Evolutionary conservation across 2,329 filamentous ascomycete genomes (phyloP).

Genomic region (Colletotrichum liriopes): DNA sequence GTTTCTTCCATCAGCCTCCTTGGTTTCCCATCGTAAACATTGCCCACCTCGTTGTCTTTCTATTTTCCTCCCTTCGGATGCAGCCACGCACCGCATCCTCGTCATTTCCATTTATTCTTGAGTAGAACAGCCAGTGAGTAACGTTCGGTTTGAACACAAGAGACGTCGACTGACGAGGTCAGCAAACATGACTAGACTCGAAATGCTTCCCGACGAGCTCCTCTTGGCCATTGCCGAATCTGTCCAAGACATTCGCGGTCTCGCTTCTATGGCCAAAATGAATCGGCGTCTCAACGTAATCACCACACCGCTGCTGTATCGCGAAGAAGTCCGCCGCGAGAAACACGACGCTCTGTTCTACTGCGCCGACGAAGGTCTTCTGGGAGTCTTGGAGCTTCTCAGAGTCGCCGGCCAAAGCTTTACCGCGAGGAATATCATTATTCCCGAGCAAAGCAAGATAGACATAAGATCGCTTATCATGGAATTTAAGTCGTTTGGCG

Average conservation of each 20-base stretch:
- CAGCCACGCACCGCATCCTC: background rate
- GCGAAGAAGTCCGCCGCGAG: background rate
- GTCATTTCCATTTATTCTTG: background rate
- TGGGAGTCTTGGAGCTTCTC: slow-evolving; percentile 5
- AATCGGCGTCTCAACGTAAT: slow-evolving; percentile 5
- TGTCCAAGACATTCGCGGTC: slow-evolving; percentile 8
- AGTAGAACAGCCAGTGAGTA: background rate
- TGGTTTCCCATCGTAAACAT: background rate
- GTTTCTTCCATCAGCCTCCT: background rate
- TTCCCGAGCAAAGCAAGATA: background rate
- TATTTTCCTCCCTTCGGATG: background rate
- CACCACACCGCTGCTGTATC: slow-evolving; percentile 1
- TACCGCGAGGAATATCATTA: background rate
- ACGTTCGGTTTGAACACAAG: too few species aligned
- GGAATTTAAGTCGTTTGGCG: background rate
- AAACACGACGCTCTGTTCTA: slow-evolving; percentile 1
- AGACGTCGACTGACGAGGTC: background rate
- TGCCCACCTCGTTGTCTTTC: background rate
- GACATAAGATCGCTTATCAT: rapidly evolving
- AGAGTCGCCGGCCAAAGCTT: background rate
- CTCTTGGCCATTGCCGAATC: background rate
- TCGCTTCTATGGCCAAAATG: slow-evolving; percentile 18
- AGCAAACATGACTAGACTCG: background rate
- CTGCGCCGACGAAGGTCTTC: slow-evolving; percentile 2
- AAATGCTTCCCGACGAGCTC: background rate